phyloP scores from a whole-genome alignment of 176 grass and related monocot genomes.

The Bromus sterilis region DNA sequence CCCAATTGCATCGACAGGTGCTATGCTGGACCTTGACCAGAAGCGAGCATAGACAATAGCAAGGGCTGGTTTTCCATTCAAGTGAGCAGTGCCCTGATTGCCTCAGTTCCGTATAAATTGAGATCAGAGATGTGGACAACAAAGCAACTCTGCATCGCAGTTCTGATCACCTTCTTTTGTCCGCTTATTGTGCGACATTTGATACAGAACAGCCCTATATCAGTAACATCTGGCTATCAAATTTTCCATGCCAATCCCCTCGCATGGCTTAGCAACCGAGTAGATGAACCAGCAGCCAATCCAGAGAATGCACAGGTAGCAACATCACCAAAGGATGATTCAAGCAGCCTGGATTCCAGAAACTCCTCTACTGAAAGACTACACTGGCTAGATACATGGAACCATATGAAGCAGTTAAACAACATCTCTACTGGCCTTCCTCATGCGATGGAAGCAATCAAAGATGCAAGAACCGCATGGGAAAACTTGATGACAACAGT shows the following conservation, averaged over 20 bases:
- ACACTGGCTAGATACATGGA: constrained; percentile 60
- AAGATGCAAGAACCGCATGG: constrained; percentile 71
- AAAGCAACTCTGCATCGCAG: constrained; percentile 31
- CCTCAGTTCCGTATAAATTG: neutral
- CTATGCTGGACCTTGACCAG: neutral
- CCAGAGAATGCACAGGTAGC: neutral
- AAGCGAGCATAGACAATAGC: neutral
- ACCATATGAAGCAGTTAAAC: constrained; percentile 44
- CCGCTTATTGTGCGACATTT: constrained; percentile 54
- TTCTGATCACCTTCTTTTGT: constrained; percentile 42
- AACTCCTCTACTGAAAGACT: constrained; percentile 31
- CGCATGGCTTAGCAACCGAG: constrained; percentile 22
- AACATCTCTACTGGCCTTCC: constrained; percentile 51
- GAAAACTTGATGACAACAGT: constrained; percentile 37
- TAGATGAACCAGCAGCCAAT: constrained; percentile 7
- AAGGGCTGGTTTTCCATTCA: neutral
- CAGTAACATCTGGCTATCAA: constrained; percentile 23
- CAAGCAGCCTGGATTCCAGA: constrained; percentile 4
- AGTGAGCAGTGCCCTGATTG: neutral
- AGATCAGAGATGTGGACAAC: constrained; percentile 35
- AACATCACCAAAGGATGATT: neutral
- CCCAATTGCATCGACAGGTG: constrained; percentile 3
- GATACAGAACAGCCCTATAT: constrained; percentile 35
- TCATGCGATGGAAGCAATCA: constrained; percentile 54
- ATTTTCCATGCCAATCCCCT: constrained; percentile 38